Percentiles rank a stretch among this genome's conserved stretches.
phyloP scores from a whole-genome alignment of 495 filamentous ascomycete species.

The Penicillium salamii region DNA sequence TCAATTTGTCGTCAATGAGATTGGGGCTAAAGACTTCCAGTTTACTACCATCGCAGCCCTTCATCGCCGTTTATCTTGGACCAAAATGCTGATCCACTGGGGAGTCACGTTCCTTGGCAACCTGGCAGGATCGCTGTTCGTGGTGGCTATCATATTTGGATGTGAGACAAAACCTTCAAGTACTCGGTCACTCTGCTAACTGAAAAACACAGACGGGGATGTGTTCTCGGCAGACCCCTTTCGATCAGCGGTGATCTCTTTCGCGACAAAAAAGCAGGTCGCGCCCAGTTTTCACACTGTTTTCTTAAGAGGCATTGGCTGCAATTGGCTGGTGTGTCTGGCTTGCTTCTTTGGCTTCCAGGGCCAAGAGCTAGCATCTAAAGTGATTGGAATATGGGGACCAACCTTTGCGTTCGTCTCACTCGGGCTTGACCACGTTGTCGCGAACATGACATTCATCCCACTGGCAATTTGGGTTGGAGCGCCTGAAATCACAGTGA shows the following conservation, averaged over 20 bases:
- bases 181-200: no score
- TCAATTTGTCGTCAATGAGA: no score
- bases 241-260: conserved; percentile 45
- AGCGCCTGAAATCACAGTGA: conserved; percentile 46
- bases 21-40: conserved; percentile 20
- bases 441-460: conserved; percentile 66
- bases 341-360: conserved; percentile 55
- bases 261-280: conserved; percentile 55
- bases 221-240: conserved; percentile 53
- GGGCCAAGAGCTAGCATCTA: conserved; percentile 53
- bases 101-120: conserved; percentile 59
- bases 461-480: conserved; percentile 54
- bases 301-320: conserved; percentile 58
- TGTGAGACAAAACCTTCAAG: no score
- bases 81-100: conserved; percentile 53
- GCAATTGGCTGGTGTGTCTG: conserved; percentile 66
- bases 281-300: conserved; percentile 56
- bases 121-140: conserved; percentile 56
- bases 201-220: conserved; percentile 56
- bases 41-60: conserved; percentile 54
- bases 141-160: conserved; percentile 57
- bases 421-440: conserved; percentile 59
- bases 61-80: conserved; percentile 48
- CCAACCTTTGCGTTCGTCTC: conserved; percentile 60
- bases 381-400: conserved; percentile 62